phyloP scores from a whole-genome alignment of 2,329 filamentous ascomycete genomes.

The Botrytis cinerea region DNA sequence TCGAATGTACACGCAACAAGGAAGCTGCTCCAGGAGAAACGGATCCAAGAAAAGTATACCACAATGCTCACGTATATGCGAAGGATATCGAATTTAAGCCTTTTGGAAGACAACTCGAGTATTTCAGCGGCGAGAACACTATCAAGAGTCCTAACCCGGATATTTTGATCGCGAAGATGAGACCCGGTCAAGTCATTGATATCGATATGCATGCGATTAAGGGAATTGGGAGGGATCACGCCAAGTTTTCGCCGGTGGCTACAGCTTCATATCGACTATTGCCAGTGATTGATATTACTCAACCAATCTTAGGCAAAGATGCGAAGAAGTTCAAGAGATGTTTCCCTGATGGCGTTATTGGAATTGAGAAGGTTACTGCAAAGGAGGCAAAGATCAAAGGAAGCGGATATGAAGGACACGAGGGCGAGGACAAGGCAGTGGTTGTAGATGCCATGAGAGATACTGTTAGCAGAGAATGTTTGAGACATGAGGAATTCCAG shows the following conservation, averaged over 20 bases:
- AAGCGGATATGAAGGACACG: constrained; percentile 70
- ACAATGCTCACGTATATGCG: constrained; percentile 82
- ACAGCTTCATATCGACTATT: constrained; percentile 91
- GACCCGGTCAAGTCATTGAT: constrained; percentile 84
- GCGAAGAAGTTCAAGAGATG: constrained; percentile 87
- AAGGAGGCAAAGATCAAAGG: constrained; percentile 62
- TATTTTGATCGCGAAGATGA: constrained; percentile 90
- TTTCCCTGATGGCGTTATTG: constrained; percentile 88
- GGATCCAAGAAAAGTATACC: constrained; percentile 82
- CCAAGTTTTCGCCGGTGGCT: constrained; percentile 95
- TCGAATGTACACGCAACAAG: constrained; percentile 78
- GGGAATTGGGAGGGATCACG: constrained; percentile 89
- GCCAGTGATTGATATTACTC: constrained; percentile 80
- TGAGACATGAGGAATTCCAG: constrained; percentile 90
- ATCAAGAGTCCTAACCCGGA: constrained; percentile 84
- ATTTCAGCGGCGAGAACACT: constrained; percentile 66
- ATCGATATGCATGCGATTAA: constrained; percentile 93
- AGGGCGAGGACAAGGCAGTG: constrained; percentile 83
- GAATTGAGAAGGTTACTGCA: constrained; percentile 68
- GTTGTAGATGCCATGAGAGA: constrained; percentile 89
- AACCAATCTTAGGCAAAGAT: constrained; percentile 82
- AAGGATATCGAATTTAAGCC: constrained; percentile 75
- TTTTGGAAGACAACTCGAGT: constrained; percentile 69
- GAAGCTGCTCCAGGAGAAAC: constrained; percentile 71
- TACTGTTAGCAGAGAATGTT: constrained; percentile 88